Percentiles rank a stretch among this genome's conserved stretches.
Evolutionary conservation across 2,329 filamentous ascomycete genomes (phyloP).

Genomic region (Cryoendolithus antarcticus): DNA sequence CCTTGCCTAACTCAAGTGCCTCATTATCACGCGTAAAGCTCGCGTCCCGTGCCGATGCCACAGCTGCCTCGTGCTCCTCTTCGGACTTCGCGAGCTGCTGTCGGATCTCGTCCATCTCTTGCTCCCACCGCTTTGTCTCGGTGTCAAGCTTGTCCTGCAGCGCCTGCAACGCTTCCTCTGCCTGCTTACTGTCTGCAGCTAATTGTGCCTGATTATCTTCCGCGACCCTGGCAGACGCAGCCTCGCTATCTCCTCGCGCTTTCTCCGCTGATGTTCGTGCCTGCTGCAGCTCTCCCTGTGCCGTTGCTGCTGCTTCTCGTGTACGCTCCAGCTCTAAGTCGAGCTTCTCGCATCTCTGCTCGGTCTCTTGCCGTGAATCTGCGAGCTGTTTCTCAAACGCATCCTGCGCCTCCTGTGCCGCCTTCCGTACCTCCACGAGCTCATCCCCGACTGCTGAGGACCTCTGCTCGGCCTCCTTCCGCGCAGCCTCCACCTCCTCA

Average conservation of each 20-base stretch:
- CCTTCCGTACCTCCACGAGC: neutral
- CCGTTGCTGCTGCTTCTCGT: neutral
- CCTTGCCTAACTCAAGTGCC: neutral
- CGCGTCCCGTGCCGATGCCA: conserved; percentile 3
- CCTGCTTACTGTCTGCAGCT: no score
- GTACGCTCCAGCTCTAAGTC: conserved; percentile 1
- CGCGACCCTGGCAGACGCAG: no score
- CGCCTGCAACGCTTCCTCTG: no score
- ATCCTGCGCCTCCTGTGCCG: neutral
- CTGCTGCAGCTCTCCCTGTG: conserved; percentile 3
- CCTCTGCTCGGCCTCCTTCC: conserved; percentile 1
- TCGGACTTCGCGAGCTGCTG: conserved; percentile 7
- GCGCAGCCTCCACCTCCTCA: neutral
- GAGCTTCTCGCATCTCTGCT: conserved; percentile 1
- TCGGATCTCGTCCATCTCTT: conserved; percentile 5
- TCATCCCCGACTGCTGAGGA: conserved; percentile 1
- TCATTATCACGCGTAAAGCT: conserved; percentile 1
- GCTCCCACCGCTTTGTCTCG: neutral
- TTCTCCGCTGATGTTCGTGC: conserved; percentile 2
- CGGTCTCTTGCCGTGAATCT: conserved; percentile 1
- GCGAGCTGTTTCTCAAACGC: conserved; percentile 2
- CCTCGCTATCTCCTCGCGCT: neutral
- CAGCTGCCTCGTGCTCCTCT: conserved; percentile 2
- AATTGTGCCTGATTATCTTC: no score
- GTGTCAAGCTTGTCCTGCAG: no score